Percentiles rank a stretch among this genome's conserved stretches.
phyloP scores from a whole-genome alignment of 352 stramenopile genomes.

The Globisporangium lucens region DNA sequence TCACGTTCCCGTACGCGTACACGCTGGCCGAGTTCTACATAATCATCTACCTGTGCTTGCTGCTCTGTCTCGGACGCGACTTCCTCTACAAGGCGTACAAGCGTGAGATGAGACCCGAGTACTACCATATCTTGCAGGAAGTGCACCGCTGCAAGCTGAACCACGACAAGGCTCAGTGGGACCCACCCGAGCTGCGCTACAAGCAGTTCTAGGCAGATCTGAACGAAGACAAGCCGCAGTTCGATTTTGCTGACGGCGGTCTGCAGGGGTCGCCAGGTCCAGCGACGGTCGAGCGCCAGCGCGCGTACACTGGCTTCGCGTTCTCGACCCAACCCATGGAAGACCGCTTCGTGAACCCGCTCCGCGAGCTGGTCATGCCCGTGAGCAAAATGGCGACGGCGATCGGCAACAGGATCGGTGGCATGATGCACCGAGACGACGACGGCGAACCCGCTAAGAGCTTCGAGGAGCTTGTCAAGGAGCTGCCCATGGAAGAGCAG shows the following conservation, averaged over 20 bases:
- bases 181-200: constrained; percentile 59
- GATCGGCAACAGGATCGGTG: constrained; percentile 31
- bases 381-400: constrained; percentile 47
- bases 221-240: constrained; percentile 47
- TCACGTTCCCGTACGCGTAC: constrained; percentile 79
- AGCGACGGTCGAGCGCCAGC: constrained; percentile 30
- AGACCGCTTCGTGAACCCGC: constrained; percentile 76
- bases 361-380: constrained; percentile 71
- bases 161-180: constrained; percentile 51
- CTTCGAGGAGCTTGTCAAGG: constrained; percentile 70
- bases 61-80: constrained; percentile 74
- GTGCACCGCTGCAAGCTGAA: constrained; percentile 47
- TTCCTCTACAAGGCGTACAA: constrained; percentile 87
- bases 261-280: constrained; percentile 25
- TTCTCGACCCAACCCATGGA: constrained; percentile 80
- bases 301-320: constrained; percentile 77
- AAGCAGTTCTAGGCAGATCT: constrained; percentile 72
- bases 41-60: constrained; percentile 60
- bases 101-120: constrained; percentile 77
- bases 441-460: constrained; percentile 29
- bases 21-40: constrained; percentile 73
- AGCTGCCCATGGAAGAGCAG: constrained; percentile 55
- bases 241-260: constrained; percentile 42
- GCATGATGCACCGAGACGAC: constrained; percentile 32
- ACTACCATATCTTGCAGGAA: constrained; percentile 87